These are phyloP conservation scores for Pythium scleroteichum DNA, from an alignment of 352 stramenopile species.

Conservation along the genomic window DNA sequence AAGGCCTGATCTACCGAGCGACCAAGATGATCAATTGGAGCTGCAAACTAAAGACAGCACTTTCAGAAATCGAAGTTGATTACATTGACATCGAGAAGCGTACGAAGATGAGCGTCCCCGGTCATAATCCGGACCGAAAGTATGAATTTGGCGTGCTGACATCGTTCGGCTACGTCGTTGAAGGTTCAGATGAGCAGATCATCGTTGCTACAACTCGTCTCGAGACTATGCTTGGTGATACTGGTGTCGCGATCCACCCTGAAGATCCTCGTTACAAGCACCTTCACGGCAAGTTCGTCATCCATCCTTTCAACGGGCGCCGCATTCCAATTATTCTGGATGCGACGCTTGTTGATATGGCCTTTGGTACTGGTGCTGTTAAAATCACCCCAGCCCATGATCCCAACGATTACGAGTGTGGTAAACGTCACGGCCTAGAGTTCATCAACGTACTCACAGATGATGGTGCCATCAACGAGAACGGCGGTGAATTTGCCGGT, in stretches of 20 bases:
- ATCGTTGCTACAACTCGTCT: conserved; percentile 95
- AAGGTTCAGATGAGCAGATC: conserved; percentile 82
- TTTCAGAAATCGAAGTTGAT: conserved; percentile 98
- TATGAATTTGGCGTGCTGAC: conserved; percentile 99
- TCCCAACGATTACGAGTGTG: conserved; percentile 99
- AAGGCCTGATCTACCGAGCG: conserved; percentile 97
- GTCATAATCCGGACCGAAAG: conserved; percentile 93
- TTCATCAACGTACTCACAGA: conserved; percentile 98
- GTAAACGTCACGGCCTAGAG: conserved; percentile 95
- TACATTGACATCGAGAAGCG: conserved; percentile 98
- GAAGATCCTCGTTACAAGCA: conserved; percentile 98
- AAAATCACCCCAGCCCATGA: conserved; percentile 99
- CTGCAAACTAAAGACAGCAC: conserved; percentile 96
- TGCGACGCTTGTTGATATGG: conserved; percentile 97
- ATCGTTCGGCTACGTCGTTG: conserved; percentile 97
- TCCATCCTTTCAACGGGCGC: conserved; percentile 98
- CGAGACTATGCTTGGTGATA: conserved; percentile 99
- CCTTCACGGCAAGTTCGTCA: conserved; percentile 97
- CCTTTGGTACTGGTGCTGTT: conserved; percentile 97
- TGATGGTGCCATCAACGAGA: conserved; percentile 96
- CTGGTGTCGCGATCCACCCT: conserved; percentile 97
- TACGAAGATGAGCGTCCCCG: conserved; percentile 95
- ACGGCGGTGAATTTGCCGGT: conserved; percentile 86
- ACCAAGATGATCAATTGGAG: conserved; percentile 99
- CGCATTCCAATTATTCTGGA: conserved; percentile 98